These are phyloP conservation scores for Blastomyces percursus DNA, from an alignment of 2,329 filamentous ascomycete species.

Conservation along the genomic window DNA sequence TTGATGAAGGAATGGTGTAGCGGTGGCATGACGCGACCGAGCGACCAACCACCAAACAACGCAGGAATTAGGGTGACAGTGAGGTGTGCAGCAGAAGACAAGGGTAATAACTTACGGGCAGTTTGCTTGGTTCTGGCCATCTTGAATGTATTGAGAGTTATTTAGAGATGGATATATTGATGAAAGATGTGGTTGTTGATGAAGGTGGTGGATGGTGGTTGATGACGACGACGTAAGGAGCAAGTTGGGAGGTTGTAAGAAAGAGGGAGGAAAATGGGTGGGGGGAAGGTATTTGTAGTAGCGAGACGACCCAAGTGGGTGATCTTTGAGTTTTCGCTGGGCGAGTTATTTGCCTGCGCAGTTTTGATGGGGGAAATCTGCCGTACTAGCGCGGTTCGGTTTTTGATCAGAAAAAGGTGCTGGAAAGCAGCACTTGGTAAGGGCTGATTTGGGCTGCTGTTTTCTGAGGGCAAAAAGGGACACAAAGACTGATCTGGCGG, in stretches of 20 bases:
- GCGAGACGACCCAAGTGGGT: conserved; percentile 10
- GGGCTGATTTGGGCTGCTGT: conserved; percentile 21
- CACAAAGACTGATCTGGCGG: conserved; percentile 7
- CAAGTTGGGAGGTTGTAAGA: conserved; percentile 10
- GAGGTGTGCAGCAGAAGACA: conserved; percentile 11
- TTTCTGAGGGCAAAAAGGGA: conserved; percentile 19
- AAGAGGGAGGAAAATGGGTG: conserved; percentile 16
- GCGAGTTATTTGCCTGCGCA: conserved; percentile 28
- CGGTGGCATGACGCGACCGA: conserved; percentile 13
- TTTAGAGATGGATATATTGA: conserved; percentile 22
- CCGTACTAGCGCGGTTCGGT: conserved; percentile 17
- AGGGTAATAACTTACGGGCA: conserved; percentile 35
- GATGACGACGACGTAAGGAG: conserved; percentile 13
- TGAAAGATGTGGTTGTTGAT: conserved; percentile 18
- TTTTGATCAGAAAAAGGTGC: conserved; percentile 19
- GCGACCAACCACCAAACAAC: conserved; percentile 7
- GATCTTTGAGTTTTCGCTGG: conserved; percentile 9
- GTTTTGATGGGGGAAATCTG: conserved; percentile 6
- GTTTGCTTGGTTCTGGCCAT: conserved; percentile 46
- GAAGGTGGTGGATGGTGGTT: conserved; percentile 22
- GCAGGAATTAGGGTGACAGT: conserved; percentile 15
- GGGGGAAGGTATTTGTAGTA: conserved; percentile 19
- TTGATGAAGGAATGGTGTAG: conserved; percentile 1
- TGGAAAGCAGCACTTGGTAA: conserved; percentile 27
- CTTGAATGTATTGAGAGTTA: conserved; percentile 21